These are phyloP conservation scores for Umbelopsis sp. DNA, from an alignment of 192 early-diverging fungal species.

Conservation along the genomic window DNA sequence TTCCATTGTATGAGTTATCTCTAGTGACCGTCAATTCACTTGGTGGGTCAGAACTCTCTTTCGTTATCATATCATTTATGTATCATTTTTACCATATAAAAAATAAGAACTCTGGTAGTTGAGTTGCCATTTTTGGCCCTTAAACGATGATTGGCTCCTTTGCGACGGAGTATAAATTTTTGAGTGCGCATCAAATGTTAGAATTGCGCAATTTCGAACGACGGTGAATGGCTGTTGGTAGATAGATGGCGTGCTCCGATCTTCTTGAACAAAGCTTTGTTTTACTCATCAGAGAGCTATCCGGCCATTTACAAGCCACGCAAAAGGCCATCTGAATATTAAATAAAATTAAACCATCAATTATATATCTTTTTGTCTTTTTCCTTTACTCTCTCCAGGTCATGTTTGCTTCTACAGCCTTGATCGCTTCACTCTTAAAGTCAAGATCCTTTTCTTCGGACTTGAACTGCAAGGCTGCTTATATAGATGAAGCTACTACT, in stretches of 20 bases:
- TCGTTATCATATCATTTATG: no score
- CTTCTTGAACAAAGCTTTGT: background rate
- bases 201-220: slow-evolving; percentile 36
- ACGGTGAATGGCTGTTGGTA: slow-evolving; percentile 26
- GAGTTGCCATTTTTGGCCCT: no score
- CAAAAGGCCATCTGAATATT: background rate
- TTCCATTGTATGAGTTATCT: no score
- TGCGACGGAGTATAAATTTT: background rate
- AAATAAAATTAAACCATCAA: background rate
- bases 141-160: background rate
- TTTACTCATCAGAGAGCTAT: slow-evolving; percentile 8
- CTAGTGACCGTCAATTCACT: no score
- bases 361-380: slow-evolving; percentile 5
- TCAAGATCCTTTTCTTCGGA: slow-evolving; percentile 16
- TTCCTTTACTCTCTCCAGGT: slow-evolving; percentile 16
- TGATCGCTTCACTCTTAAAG: slow-evolving; percentile 42
- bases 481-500: background rate
- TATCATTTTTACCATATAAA: no score
- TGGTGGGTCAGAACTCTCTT: no score
- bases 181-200: background rate
- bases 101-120: no score
- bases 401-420: slow-evolving; percentile 41
- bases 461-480: background rate
- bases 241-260: slow-evolving; percentile 27
- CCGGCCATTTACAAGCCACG: background rate